phyloP scores from a whole-genome alignment of 176 grass and related monocot genomes.

The Hordeum marinum region DNA sequence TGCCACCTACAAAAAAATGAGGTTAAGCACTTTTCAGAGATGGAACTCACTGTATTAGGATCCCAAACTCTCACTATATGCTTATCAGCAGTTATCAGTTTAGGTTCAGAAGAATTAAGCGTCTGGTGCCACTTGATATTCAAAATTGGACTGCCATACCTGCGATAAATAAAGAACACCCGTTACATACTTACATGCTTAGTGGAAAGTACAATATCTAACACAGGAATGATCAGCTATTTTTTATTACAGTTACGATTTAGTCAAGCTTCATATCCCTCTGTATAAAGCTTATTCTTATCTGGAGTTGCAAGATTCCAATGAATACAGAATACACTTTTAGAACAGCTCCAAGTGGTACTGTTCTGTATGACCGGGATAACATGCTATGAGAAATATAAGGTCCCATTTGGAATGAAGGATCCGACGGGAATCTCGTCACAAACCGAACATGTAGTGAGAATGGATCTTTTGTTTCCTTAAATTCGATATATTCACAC shows the following conservation, averaged over 20 bases:
- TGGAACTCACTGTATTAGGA: constrained; percentile 80
- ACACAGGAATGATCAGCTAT: constrained; percentile 3
- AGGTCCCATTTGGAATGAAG: not conserved
- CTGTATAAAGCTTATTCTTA: not conserved
- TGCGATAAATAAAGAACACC: constrained; percentile 29
- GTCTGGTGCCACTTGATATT: constrained; percentile 93
- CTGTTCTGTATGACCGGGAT: not conserved
- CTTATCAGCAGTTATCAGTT: constrained; percentile 81
- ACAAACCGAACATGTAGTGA: constrained; percentile 5
- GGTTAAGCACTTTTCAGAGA: not conserved
- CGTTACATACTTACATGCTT: not conserved
- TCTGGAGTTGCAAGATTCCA: not conserved
- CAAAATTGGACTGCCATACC: constrained; percentile 83
- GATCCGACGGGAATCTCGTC: not conserved
- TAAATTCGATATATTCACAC: not conserved
- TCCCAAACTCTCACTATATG: constrained; percentile 93
- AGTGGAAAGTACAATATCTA: not conserved
- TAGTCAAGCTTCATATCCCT: not conserved
- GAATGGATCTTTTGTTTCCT: not conserved
- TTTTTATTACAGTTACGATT: not conserved
- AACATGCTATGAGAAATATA: not conserved
- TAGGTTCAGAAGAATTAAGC: constrained; percentile 80
- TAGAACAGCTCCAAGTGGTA: not conserved
- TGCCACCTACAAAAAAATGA: not conserved
- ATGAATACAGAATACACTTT: not conserved